Evolutionary conservation across 768 basidiomycete genomes (phyloP), one percentile per base, ranked within the genome.

Genomic region (Pleurotus tuoliensis): DNA sequence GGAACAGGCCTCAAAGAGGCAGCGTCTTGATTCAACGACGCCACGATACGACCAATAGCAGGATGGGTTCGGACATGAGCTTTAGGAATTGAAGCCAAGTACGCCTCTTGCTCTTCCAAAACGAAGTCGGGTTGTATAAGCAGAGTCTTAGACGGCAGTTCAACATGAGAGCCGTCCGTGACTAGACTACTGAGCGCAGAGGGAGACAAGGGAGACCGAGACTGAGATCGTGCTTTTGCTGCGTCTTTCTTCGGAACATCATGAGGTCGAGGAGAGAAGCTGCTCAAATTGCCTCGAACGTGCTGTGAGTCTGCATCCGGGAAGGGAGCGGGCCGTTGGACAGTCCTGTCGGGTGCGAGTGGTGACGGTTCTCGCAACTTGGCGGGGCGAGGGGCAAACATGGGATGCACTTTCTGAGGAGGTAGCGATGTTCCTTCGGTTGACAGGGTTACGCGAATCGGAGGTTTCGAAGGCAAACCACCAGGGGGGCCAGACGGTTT

Each of bases 271-370:
- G 39, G 18, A 22, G 24, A 18, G 18, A 40, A 18, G 24, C 15
- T 4, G 39, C 68, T 76, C 63, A 87, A 86, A 15, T 72, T 66
- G 37, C 86, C 86, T 60, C 78, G 82, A 60, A 86, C 76, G 69
- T 90, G 88, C 63, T 87, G 86, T 13, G 71, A 73, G 20, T 72
- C 69, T 46, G 62, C 62, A 60, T 72, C 70, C 27, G 88, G 88
- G 63, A 78, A 81, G 18, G 82, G 81, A 0, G 71, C 73, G 15
- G 58, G 58, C 18, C 54, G 56, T 49, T 54, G 27, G 41, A 55
- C 12, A 41, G 30, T 3, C 44, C 53, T 58, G 38, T 59, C 52
- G 25, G 53, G 13, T 39, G 45, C 15, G 59, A 51, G 20, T 49
- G 58, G 41, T 55, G 25, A 61, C 18, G 50, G 54, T 40, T 59